Evolutionary conservation across 345 rosid genomes (phyloP).

Genomic region (Aquilaria sinensis): DNA sequence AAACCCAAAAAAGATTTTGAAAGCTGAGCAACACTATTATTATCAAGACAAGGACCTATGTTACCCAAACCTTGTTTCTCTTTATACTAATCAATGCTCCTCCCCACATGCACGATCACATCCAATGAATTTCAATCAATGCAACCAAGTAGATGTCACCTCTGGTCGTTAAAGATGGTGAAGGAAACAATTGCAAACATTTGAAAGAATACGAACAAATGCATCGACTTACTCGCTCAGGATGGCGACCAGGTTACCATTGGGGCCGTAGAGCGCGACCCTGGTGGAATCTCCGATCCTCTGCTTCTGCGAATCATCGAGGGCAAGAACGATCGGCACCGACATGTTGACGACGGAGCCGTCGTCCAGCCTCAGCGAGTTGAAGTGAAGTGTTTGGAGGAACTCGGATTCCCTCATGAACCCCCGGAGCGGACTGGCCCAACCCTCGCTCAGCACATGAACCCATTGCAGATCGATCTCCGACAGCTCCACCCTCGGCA

Average conservation of each 20-base stretch:
- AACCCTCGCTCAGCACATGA: conserved; percentile 97
- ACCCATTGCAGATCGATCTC: conserved; percentile 82
- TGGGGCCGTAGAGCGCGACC: conserved; percentile 76
- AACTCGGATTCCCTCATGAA: conserved; percentile 99
- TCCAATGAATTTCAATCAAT: too few species aligned
- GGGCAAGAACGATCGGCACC: conserved; percentile 83
- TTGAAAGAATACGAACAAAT: too few species aligned
- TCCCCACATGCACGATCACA: too few species aligned
- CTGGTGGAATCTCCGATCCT: conserved; percentile 53
- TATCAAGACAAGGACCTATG: too few species aligned
- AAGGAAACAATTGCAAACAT: too few species aligned
- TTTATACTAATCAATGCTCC: too few species aligned
- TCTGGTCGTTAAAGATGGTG: too few species aligned
- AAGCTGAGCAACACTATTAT: too few species aligned
- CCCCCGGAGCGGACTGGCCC: conserved; percentile 96
- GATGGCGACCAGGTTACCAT: conserved; percentile 58
- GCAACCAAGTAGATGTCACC: too few species aligned
- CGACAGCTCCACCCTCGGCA: conserved; percentile 64
- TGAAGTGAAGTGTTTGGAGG: conserved; percentile 99
- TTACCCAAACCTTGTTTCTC: too few species aligned
- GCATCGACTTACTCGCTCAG: conserved; percentile 61
- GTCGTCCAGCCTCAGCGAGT: conserved; percentile 82
- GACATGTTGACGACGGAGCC: conserved; percentile 98
- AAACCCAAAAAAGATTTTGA: too few species aligned
- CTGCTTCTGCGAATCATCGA: conserved; percentile 69